These are phyloP conservation scores for Neonectria neomacrospora DNA, from an alignment of 2,329 filamentous ascomycete genomes.

Conservation along the genomic window DNA sequence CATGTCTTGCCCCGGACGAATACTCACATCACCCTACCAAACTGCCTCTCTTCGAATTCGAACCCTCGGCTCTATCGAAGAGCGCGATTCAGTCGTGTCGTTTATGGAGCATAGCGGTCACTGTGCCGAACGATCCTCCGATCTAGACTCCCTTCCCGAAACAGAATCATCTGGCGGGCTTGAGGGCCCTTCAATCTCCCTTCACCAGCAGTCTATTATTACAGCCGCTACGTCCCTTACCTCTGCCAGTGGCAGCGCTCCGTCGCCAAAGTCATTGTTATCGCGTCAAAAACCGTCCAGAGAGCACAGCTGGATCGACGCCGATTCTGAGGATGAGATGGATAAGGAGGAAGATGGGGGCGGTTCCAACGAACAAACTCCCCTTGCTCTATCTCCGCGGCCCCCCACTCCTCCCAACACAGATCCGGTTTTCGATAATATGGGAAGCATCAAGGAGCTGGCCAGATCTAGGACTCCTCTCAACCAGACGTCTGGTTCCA, in stretches of 20 bases:
- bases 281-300: constrained; percentile 33
- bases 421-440: constrained; percentile 34
- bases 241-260: constrained; percentile 43
- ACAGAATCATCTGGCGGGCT: constrained; percentile 48
- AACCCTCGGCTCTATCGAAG: constrained; percentile 51
- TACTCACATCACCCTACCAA: constrained; percentile 44
- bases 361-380: constrained; percentile 16
- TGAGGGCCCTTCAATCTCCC: constrained; percentile 48
- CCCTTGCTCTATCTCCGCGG: constrained; percentile 44
- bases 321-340: constrained; percentile 47
- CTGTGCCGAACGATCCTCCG: constrained; percentile 46
- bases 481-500: neutral
- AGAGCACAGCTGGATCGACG: constrained; percentile 53
- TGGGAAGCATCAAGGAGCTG: constrained; percentile 27
- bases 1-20: constrained; percentile 33
- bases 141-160: constrained; percentile 47
- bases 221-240: constrained; percentile 52
- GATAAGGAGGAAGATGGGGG: constrained; percentile 25
- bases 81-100: constrained; percentile 50
- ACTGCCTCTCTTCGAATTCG: constrained; percentile 46
- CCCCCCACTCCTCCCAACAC: constrained; percentile 44
- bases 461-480: constrained; percentile 5
- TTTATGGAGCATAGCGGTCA: constrained; percentile 45
- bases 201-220: constrained; percentile 50
- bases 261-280: constrained; percentile 42